phyloP scores from a whole-genome alignment of 176 grass and related monocot species.

The Triticum dicoccoides region DNA sequence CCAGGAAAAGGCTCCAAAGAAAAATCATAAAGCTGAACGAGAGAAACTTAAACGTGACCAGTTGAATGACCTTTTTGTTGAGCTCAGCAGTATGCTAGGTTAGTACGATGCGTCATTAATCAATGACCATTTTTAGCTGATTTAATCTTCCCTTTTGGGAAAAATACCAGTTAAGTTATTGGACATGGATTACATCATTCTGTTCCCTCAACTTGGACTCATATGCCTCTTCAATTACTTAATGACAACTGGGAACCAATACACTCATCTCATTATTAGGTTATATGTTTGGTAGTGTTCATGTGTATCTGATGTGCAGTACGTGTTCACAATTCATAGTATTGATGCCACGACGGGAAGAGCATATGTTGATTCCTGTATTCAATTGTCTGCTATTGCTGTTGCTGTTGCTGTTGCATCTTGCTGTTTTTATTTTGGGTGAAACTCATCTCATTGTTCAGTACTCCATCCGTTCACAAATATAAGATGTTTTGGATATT shows the following conservation, averaged over 20 bases:
- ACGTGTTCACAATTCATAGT: background rate
- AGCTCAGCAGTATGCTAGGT: slow-evolving; percentile 70
- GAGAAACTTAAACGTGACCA: slow-evolving; percentile 82
- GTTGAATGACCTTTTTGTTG: slow-evolving; percentile 76
- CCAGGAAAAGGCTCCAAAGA: slow-evolving; percentile 61
- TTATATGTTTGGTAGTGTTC: slow-evolving; percentile 9
- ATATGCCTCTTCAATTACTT: slow-evolving; percentile 18
- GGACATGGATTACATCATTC: background rate
- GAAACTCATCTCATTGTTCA: slow-evolving; percentile 10
- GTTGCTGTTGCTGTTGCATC: background rate
- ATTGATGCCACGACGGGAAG: slow-evolving; percentile 1
- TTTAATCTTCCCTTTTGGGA: background rate
- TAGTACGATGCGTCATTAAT: slow-evolving; percentile 10
- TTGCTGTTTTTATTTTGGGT: slow-evolving; percentile 1
- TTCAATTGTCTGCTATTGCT: slow-evolving; percentile 10
- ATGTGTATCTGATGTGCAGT: background rate
- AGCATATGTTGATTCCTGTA: slow-evolving; percentile 24
- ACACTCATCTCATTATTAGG: background rate
- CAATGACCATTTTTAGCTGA: slow-evolving; percentile 18
- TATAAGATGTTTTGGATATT: too few relatives aligned
- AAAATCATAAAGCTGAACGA: slow-evolving; percentile 74
- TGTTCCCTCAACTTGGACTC: slow-evolving; percentile 5
- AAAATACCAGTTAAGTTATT: slow-evolving; percentile 18
- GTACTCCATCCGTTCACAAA: too few relatives aligned
- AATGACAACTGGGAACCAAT: slow-evolving; percentile 12